Evolutionary conservation across 2,329 filamentous ascomycete species (phyloP).

Genomic region (Talaromyces sp.): DNA sequence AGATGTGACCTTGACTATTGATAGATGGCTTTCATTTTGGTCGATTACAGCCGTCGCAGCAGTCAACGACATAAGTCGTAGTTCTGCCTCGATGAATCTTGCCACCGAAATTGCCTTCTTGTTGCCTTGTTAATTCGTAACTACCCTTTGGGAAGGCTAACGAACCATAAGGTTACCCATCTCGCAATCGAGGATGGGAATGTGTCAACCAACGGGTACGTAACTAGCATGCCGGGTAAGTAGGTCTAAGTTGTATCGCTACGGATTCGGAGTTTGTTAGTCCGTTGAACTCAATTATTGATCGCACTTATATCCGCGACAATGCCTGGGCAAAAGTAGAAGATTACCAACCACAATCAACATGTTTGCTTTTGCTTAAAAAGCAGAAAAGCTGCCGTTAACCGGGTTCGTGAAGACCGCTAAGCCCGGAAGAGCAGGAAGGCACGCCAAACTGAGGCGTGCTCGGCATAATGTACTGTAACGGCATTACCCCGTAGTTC

Average conservation of each 20-base stretch:
- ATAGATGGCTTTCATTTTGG: background rate
- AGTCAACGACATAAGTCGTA: background rate
- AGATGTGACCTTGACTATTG: background rate
- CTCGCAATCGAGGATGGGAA: background rate
- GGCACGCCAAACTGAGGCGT: background rate
- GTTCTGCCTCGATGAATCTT: background rate
- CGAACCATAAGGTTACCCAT: background rate
- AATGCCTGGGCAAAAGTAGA: background rate
- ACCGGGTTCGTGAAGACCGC: background rate
- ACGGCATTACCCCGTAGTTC: background rate
- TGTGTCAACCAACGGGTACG: background rate
- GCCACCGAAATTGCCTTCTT: background rate
- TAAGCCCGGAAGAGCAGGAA: constrained; percentile 3
- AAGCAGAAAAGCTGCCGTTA: background rate
- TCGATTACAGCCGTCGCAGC: background rate
- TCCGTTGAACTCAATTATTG: constrained; percentile 7
- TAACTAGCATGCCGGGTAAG: background rate
- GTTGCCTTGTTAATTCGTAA: background rate
- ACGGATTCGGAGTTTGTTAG: constrained; percentile 3
- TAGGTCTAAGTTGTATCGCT: background rate
- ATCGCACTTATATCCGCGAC: background rate
- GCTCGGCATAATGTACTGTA: background rate
- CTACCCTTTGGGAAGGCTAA: background rate
- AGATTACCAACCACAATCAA: background rate
- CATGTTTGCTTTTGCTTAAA: background rate